Percentiles rank a stretch among this genome's conserved stretches.
phyloP scores from a whole-genome alignment of 1,284 basidiomycete species.

The Hypsizygus ulmarius region DNA sequence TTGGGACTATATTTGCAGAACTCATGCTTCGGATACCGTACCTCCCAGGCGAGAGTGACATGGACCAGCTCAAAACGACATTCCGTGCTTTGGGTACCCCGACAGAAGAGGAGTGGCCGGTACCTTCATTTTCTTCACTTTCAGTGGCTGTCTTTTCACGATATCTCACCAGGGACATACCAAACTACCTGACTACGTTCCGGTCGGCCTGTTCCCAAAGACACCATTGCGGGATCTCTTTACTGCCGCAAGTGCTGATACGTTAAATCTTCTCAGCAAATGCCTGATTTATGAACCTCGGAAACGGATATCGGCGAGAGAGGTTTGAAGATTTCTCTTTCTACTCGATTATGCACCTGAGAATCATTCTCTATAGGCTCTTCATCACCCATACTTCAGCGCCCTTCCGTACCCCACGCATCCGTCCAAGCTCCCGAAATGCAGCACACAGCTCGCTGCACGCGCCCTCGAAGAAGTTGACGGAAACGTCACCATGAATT shows the following conservation, averaged over 20 bases:
- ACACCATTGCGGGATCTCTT: constrained; percentile 84
- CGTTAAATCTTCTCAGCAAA: constrained; percentile 79
- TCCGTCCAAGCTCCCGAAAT: constrained; percentile 81
- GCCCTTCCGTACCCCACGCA: constrained; percentile 77
- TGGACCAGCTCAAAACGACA: constrained; percentile 94
- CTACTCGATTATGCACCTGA: constrained; percentile 3
- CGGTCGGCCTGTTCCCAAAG: constrained; percentile 80
- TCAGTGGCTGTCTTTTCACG: not conserved
- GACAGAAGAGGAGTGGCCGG: constrained; percentile 96
- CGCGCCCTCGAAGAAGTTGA: constrained; percentile 71
- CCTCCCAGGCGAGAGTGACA: constrained; percentile 90
- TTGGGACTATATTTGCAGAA: constrained; percentile 95
- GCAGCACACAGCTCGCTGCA: constrained; percentile 46
- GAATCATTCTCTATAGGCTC: constrained; percentile 46
- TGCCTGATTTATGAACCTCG: constrained; percentile 87
- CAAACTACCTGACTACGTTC: constrained; percentile 85
- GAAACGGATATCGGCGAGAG: constrained; percentile 77
- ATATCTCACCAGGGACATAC: constrained; percentile 68
- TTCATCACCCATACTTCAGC: constrained; percentile 77
- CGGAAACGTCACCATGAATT: constrained; percentile 55
- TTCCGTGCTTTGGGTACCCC: constrained; percentile 95
- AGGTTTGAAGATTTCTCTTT: constrained; percentile 45
- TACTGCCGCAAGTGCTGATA: constrained; percentile 86
- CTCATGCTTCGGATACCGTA: constrained; percentile 94
- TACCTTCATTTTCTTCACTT: constrained; percentile 31